phyloP scores from a whole-genome alignment of 768 basidiomycete species.

The Psilocybe cubensis region DNA sequence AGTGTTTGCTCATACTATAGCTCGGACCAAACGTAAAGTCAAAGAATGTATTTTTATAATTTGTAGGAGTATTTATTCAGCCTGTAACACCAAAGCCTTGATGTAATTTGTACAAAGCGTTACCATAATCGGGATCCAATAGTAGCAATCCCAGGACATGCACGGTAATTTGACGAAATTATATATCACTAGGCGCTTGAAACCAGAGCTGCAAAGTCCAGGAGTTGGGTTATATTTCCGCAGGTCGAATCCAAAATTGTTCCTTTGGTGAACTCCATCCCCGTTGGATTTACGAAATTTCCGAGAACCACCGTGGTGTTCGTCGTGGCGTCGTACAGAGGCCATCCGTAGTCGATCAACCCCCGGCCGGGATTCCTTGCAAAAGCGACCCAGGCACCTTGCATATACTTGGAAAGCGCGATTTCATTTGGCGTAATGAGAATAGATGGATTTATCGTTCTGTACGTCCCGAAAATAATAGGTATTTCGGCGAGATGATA shows the following conservation, averaged over 20 bases:
- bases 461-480: constrained; percentile 40
- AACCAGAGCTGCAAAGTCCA: background rate
- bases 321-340: constrained; percentile 13
- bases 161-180: too few species aligned
- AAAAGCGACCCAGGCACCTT: constrained; percentile 45
- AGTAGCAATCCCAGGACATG: too few species aligned
- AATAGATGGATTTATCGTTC: constrained; percentile 22
- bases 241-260: constrained; percentile 11
- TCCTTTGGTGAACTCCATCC: constrained; percentile 14
- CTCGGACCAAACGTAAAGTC: background rate
- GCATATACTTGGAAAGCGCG: constrained; percentile 36
- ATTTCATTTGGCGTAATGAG: constrained; percentile 25
- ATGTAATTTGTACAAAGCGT: too few species aligned
- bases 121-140: too few species aligned
- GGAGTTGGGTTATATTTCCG: background rate
- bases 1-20: background rate
- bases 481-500: constrained; percentile 44
- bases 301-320: constrained; percentile 19
- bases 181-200: too few species aligned
- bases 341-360: constrained; percentile 22
- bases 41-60: background rate
- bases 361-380: constrained; percentile 38
- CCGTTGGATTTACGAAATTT: constrained; percentile 20
- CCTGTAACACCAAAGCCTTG: too few species aligned
- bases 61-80: too few species aligned